These are phyloP conservation scores for Colletotrichum sp. DNA, from an alignment of 2,329 filamentous ascomycete species.

Conservation along the genomic window DNA sequence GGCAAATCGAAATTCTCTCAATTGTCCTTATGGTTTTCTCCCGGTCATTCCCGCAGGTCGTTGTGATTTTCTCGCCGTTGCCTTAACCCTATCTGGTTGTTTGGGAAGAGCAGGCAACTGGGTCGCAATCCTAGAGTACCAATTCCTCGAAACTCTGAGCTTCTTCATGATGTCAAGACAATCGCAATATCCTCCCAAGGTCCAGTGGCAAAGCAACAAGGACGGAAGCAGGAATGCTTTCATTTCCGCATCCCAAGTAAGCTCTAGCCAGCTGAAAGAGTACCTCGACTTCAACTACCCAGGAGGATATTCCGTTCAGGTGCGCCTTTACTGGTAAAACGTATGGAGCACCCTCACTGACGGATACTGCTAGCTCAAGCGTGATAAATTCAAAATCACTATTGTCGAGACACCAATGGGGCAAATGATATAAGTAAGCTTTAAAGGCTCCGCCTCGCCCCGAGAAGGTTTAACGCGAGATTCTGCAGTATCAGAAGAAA, in stretches of 20 bases:
- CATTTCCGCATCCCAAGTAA: background rate
- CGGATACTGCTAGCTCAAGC: background rate
- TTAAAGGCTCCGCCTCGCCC: accelerated
- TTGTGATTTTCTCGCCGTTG: background rate
- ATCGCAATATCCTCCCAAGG: background rate
- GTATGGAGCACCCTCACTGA: accelerated
- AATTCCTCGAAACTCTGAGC: background rate
- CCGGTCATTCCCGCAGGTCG: background rate
- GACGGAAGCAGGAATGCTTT: background rate
- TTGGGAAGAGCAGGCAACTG: background rate
- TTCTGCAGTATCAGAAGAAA: background rate
- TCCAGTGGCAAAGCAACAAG: background rate
- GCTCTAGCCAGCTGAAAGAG: slow-evolving; percentile 1
- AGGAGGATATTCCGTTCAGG: slow-evolving; percentile 1
- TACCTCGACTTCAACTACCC: background rate
- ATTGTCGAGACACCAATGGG: background rate
- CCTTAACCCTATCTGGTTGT: background rate
- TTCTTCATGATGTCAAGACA: background rate
- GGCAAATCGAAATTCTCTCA: background rate
- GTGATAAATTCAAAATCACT: slow-evolving; percentile 1
- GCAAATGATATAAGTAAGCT: background rate
- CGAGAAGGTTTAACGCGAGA: background rate
- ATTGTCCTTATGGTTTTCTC: background rate
- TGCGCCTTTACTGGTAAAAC: no score
- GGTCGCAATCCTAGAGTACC: background rate